Evolutionary conservation across 768 basidiomycete species (phyloP), one percentile per base, ranked within the genome.

Genomic region (Dioszegia aurantiaca): DNA sequence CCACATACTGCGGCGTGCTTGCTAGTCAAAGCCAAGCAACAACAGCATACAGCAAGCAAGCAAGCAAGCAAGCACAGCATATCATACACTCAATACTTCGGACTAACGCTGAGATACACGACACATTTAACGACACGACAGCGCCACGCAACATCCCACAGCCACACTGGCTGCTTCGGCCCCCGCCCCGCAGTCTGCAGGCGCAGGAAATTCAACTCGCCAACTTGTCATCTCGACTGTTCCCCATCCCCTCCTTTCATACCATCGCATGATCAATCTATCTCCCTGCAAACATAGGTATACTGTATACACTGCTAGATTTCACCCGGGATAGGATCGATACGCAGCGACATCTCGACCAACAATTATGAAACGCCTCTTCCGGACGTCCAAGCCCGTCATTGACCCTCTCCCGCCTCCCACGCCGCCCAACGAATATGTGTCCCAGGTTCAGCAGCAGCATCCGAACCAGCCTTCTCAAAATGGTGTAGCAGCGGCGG

Each of bases 331-430:
- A 6, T 6, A 14, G 33, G 6, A 14, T 6, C 33, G 14, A 33
- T 33, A 6, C 14, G 14, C 33, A 14, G 8, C 33, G 8, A 6
- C 6, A 33, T 33, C 14, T 6, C 6, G 33, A 14, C 33, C 33
- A 33, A 14, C 33, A 6, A 33, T 52, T 26, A 72, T 72, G 70
- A 72, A 72, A 57, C 61, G 68, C 33, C 59, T 72, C 14, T 72
- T 72, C 37, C 56, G 68, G 44, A 67, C 60, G 16, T 65, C 63
- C 49, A 72, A 72, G 48, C 45, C 63, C 8, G 54, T 47, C 23
- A 54, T 72, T 28, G 60, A 65, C 39, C 70, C 70, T 0, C 53
- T 72, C 19, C 70, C 70, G 21, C 64, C 67, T 14, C 68, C 70
- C 17, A 59, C 60, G 1, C 49, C 55, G 3, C 26, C 56, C 36